phyloP scores from a whole-genome alignment of 139 green algal genomes.

The Prasinococcaceae sp. region DNA sequence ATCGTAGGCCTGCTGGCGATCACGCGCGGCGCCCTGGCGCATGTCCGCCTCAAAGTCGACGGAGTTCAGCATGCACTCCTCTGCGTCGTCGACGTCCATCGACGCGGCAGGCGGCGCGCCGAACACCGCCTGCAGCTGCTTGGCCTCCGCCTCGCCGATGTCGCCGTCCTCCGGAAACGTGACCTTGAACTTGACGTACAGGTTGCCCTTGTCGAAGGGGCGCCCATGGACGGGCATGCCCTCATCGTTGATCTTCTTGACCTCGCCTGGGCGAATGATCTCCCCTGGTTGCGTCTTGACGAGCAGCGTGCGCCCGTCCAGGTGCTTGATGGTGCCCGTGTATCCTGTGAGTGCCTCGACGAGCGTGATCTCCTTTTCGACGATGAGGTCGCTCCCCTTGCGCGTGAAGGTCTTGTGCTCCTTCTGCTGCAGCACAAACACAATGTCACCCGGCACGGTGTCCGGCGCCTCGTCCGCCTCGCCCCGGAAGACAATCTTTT shows the following conservation, averaged over 20 bases:
- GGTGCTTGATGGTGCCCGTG: slow-evolving; percentile 61
- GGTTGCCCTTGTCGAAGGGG: slow-evolving; percentile 56
- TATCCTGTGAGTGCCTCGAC: slow-evolving; percentile 76
- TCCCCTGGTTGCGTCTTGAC: slow-evolving; percentile 45
- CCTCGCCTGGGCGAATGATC: slow-evolving; percentile 73
- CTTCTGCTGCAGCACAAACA: slow-evolving; percentile 88
- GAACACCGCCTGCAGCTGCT: neutral
- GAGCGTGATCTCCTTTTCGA: slow-evolving; percentile 75
- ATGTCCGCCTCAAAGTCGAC: slow-evolving; percentile 84
- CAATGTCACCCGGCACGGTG: slow-evolving; percentile 79
- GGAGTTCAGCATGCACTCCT: slow-evolving; percentile 50
- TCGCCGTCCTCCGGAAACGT: slow-evolving; percentile 62
- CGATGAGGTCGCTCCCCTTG: slow-evolving; percentile 73
- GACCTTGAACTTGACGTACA: slow-evolving; percentile 35
- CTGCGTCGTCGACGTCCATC: slow-evolving; percentile 61
- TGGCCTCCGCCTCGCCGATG: slow-evolving; percentile 14
- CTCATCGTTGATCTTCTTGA: slow-evolving; percentile 62
- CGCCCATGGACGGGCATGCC: slow-evolving; percentile 85
- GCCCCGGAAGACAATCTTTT: slow-evolving; percentile 80
- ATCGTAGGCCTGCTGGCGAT: slow-evolving; percentile 42
- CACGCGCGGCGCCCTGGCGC: slow-evolving; percentile 39
- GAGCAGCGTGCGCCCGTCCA: slow-evolving; percentile 71
- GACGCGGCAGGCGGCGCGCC: neutral
- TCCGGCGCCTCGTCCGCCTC: slow-evolving; percentile 69
- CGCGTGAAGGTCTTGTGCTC: slow-evolving; percentile 84